Conservation (phyloP, 2,329 filamentous ascomycete species). For the Fusarium begoniae region DNA sequence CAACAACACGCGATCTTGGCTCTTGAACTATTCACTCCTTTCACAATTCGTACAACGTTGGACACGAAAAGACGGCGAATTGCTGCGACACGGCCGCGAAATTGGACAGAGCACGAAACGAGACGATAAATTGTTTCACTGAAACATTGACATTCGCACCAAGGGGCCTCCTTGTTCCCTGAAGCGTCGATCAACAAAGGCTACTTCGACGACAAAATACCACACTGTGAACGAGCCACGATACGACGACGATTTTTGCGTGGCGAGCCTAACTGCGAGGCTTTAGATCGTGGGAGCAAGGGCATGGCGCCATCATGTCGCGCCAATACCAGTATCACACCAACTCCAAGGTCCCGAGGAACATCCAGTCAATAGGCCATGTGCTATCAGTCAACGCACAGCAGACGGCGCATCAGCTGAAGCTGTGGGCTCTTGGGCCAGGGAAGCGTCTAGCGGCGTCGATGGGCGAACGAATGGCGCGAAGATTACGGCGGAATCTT, state of each 20-base stretch:
- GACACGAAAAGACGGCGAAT: background rate
- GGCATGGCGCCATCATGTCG: conserved; percentile 47
- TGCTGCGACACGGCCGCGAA: background rate
- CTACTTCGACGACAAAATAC: background rate
- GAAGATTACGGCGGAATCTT: conserved; percentile 54
- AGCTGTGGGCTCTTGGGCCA: conserved; percentile 54
- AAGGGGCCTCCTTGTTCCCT: conserved; percentile 32
- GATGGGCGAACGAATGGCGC: conserved; percentile 42
- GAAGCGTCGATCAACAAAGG: conserved; percentile 21
- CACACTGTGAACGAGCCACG: background rate
- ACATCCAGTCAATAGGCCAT: conserved; percentile 36
- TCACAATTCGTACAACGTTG: background rate
- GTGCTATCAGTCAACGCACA: conserved; percentile 32
- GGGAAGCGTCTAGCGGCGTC: conserved; percentile 50
- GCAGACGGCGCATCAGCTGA: conserved; percentile 45
- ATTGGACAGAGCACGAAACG: background rate
- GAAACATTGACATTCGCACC: conserved; percentile 7
- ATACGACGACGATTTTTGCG: background rate
- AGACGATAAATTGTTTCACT: background rate
- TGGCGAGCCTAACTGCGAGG: background rate
- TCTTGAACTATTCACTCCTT: background rate
- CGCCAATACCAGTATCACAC: conserved; percentile 33
- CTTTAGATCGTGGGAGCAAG: background rate
- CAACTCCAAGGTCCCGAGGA: conserved; percentile 23
- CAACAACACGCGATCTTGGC: conserved; percentile 20